Base-by-base conservation (phyloP, 495 filamentous ascomycete genomes). In the Viridothelium virens region DNA sequence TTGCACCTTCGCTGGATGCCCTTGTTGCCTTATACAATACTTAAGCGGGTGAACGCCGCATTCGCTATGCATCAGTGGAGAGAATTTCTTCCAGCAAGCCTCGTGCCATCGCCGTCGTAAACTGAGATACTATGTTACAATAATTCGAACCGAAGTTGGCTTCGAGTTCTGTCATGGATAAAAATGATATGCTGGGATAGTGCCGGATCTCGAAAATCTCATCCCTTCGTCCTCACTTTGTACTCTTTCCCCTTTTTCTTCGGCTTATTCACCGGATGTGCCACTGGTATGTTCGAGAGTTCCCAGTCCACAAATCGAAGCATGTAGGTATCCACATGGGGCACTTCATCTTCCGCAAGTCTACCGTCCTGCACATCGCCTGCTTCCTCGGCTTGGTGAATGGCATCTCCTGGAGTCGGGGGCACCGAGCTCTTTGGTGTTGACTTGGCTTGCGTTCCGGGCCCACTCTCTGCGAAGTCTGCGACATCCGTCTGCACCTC, bases 261-360 rank as follows among this genome's bases (percentile, higher is more conserved):
- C 79, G 86, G 89, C 75, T 85, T 91, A 77, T 89, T 91, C 70
- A 82, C 82, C 3, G 92, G 91, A 64, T 91, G 82, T 66, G 91
- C 86, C 62, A 96, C 81, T 37, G 89, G 86, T 65, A 91, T 87
- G 65, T 89, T 86, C 71, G 88, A 86, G 61, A 94, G 80, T 73
- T 92, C 86, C 80, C 82, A 86, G 67, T 89, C 82, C 85, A 95
- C 89, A 67, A 85, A 85, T 37, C 80, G 78, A 64, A 97, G 77
- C 84, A 97, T 90, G 73, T 91, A 96, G 50, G 93, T 90, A 71
- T 98, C 93, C 37, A 95, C 82, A 67, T 85, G 82, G 37, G 65
- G 65, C 50, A 37, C 59, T 67, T 68, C 69, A 14, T 72, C 63
- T 61, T 68, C 66, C 5, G 61, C 66, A 25, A 25, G 25, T 25